Base-by-base conservation (phyloP, 306 rosid genomes). In the Citrullus amarus region DNA sequence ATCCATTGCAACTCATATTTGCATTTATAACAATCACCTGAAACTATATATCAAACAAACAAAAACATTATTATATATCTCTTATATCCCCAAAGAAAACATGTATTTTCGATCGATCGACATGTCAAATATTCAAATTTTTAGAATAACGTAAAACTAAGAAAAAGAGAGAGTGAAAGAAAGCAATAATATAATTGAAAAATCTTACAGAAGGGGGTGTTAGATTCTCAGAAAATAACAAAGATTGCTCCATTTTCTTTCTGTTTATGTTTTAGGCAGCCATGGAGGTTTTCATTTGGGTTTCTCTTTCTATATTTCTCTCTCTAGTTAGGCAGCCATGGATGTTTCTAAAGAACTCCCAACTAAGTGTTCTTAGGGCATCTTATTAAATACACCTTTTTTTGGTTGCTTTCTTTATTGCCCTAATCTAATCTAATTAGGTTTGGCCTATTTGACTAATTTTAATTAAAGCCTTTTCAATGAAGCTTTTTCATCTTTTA, bases 251-350 rank as follows among this genome's bases (percentile, higher is more conserved):
- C 76, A 71, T 71, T 70, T 6, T 44, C 56, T 70, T 0, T 68
- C 2, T 68, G 18, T 69, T 32, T 69, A 6, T 44, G 6, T 12
- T 43, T 25, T 46, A 46, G 10, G 56, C 56, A 44, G 56, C 76
- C 76, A 44, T 70, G 76, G 76, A 66, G 30, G 54, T 41, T 41
- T 39, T 18, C 10, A 2, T 28, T 17, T 8, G 32, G 15, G 14
- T 58, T 20, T 57, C 62, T 57, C 28, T 57, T 20, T 65, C 54
- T 48, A 48, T 2, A 48, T 48, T 48, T 48, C 46, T 66, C 25
- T 38, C 48, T 65, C 72, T 65, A 66, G 28, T 66, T 66, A 66
- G 73, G 73, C 73, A 66, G 73, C 50, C 73, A 65, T 65, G 48
- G 74, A n/a, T 66, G 51, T 20, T 18, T 9, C 67, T 28, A 5